Percentiles rank a stretch among this genome's conserved stretches.
These are phyloP conservation scores for Haberlea rhodopensis DNA, from an alignment of 257 asterid species.

Conservation along the genomic window DNA sequence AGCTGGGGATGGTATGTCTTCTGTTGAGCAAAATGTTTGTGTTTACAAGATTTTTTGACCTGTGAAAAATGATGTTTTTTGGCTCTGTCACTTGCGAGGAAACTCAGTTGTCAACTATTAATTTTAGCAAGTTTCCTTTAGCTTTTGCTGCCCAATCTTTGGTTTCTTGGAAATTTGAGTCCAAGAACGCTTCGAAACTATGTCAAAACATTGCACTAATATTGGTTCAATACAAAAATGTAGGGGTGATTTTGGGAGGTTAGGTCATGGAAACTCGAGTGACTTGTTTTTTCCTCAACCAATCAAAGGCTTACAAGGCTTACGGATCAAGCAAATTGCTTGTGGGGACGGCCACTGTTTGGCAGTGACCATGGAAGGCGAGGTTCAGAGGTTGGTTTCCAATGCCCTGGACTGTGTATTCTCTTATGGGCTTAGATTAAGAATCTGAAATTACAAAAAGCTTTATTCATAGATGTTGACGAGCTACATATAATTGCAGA, in stretches of 20 bases:
- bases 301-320: constrained; percentile 76
- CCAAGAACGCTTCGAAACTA: neutral
- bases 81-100: neutral
- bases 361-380: constrained; percentile 98
- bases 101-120: neutral
- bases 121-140: neutral
- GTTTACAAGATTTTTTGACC: neutral
- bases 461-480: neutral
- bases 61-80: neutral
- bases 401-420: neutral
- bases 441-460: neutral
- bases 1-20: constrained; percentile 95
- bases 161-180: neutral
- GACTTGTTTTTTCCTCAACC: constrained; percentile 96
- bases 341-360: constrained; percentile 99
- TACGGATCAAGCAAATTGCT: constrained; percentile 84
- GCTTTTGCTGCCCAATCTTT: neutral
- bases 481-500: neutral
- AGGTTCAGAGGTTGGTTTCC: constrained; percentile 74
- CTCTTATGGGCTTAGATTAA: neutral
- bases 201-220: neutral
- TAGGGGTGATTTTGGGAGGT: constrained; percentile 99
- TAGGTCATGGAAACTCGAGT: constrained; percentile 97
- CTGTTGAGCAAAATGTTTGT: neutral
- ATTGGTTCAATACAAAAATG: constrained; percentile 17